A percentile compares a stretch with the other conserved stretches of the same genome.
These are phyloP conservation scores for Moesziomyces parantarcticus DNA, from an alignment of 1,284 basidiomycete species.

Conservation along the genomic window DNA sequence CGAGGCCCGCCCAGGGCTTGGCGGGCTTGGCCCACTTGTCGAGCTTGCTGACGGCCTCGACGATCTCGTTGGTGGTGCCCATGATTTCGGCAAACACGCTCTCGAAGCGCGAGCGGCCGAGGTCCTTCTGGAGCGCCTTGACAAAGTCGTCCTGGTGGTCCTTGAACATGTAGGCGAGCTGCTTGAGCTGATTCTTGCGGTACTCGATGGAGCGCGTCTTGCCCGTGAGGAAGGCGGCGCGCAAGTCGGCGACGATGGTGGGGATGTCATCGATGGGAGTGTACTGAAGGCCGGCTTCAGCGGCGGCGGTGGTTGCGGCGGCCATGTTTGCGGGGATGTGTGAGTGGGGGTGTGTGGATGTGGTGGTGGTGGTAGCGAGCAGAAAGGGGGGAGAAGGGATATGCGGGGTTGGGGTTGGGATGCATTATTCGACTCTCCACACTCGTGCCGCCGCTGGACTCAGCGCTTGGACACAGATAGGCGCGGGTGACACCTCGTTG, in stretches of 20 bases:
- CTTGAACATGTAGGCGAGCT: slow-evolving; percentile 74
- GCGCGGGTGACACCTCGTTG: too few relatives aligned
- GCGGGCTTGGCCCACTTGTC: slow-evolving; percentile 69
- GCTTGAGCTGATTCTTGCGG: slow-evolving; percentile 75
- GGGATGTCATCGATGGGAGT: slow-evolving; percentile 49
- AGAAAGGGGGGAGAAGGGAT: neutral
- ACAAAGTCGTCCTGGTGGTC: slow-evolving; percentile 73
- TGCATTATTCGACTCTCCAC: too few relatives aligned
- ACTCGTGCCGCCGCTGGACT: too few relatives aligned
- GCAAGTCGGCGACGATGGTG: slow-evolving; percentile 70
- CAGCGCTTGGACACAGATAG: too few relatives aligned
- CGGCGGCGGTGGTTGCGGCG: slow-evolving; percentile 36
- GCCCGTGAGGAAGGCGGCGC: slow-evolving; percentile 72
- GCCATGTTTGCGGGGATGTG: slow-evolving; percentile 12
- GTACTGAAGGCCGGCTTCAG: slow-evolving; percentile 50
- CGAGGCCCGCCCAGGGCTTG: slow-evolving; percentile 58
- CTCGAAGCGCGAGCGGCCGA: slow-evolving; percentile 71
- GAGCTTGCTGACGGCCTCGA: slow-evolving; percentile 76
- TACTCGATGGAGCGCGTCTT: slow-evolving; percentile 73
- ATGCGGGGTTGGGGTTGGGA: neutral
- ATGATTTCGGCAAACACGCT: slow-evolving; percentile 66
- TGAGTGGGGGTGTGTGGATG: neutral
- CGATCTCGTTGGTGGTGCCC: slow-evolving; percentile 72
- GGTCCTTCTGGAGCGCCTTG: slow-evolving; percentile 72
- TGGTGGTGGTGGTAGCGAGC: neutral